Evolutionary conservation across 2,329 filamentous ascomycete species (phyloP).

Genomic region (Tolypocladium ovalisporum): DNA sequence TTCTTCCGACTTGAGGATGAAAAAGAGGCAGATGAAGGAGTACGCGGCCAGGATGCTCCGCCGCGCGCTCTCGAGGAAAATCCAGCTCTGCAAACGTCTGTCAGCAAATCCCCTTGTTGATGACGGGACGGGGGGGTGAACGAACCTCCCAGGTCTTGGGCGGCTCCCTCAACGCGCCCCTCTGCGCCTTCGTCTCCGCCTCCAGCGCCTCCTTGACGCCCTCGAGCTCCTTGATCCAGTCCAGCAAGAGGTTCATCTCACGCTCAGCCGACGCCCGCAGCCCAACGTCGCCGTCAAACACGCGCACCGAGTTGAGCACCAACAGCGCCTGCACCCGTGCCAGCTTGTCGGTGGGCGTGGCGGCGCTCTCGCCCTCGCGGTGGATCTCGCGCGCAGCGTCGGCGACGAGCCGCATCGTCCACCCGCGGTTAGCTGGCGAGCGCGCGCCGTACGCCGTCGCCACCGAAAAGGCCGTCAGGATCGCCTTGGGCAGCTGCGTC

Average conservation of each 20-base stretch:
- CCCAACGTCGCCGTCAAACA: conserved; percentile 31
- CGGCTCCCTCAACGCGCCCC: conserved; percentile 16
- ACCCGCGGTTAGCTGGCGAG: conserved; percentile 24
- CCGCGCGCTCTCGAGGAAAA: conserved; percentile 29
- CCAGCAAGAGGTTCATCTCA: conserved; percentile 22
- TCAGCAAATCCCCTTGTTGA: neutral
- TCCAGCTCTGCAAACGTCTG: conserved; percentile 20
- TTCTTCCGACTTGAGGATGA: conserved; percentile 20
- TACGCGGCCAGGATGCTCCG: conserved; percentile 24
- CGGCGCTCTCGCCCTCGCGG: conserved; percentile 19
- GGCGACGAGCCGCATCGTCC: conserved; percentile 26
- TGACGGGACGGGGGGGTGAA: neutral
- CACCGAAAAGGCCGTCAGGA: conserved; percentile 28
- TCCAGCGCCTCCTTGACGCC: conserved; percentile 23
- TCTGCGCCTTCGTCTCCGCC: conserved; percentile 5
- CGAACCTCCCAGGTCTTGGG: conserved; percentile 32
- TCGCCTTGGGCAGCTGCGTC: conserved; percentile 24
- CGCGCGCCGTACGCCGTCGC: conserved; percentile 26
- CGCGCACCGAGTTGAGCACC: conserved; percentile 28
- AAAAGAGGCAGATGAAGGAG: conserved; percentile 20
- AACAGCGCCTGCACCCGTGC: conserved; percentile 31
- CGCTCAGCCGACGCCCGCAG: conserved; percentile 28
- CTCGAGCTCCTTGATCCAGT: conserved; percentile 25
- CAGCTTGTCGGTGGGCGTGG: conserved; percentile 25
- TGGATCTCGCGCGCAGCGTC: conserved; percentile 26